A percentile compares a stretch with the other conserved stretches of the same genome.
These are phyloP conservation scores for Candida verbasci DNA, from an alignment of 805 yeast genomes.

Conservation along the genomic window DNA sequence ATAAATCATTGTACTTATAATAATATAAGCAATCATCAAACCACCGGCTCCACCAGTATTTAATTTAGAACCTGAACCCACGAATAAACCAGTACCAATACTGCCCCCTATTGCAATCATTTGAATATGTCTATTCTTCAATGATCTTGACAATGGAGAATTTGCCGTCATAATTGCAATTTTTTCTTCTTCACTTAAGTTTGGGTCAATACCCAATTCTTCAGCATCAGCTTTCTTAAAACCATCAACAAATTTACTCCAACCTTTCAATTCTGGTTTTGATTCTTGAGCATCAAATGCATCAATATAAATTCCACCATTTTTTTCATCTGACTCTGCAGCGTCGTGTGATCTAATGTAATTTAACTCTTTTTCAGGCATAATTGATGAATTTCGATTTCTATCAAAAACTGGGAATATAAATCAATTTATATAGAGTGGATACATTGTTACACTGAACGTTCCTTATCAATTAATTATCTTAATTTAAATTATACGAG, in stretches of 20 bases:
- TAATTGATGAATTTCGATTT: constrained; percentile 6
- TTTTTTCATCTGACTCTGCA: constrained; percentile 34
- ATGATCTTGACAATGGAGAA: constrained; percentile 46
- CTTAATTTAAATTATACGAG: not conserved
- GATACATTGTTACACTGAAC: no score
- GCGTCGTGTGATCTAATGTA: constrained; percentile 36
- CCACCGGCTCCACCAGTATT: constrained; percentile 69
- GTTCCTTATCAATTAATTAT: constrained; percentile 1
- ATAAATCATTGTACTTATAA: constrained; percentile 57
- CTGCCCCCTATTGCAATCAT: constrained; percentile 84
- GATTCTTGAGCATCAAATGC: constrained; percentile 13
- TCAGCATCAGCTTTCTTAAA: constrained; percentile 30
- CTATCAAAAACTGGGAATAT: no score
- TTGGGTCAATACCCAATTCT: constrained; percentile 40
- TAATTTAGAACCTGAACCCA: constrained; percentile 65
- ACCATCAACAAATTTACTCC: constrained; percentile 22
- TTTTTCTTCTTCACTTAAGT: constrained; percentile 20
- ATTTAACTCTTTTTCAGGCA: constrained; percentile 40
- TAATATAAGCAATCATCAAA: constrained; percentile 52
- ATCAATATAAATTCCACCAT: constrained; percentile 14
- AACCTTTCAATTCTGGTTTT: constrained; percentile 17
- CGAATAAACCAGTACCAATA: constrained; percentile 80
- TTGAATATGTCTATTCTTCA: constrained; percentile 64
- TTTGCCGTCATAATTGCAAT: constrained; percentile 39
- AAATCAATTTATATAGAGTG: no score